These are phyloP conservation scores for Thielaviopsis populi DNA, from an alignment of 2,329 filamentous ascomycete species.

Conservation along the genomic window DNA sequence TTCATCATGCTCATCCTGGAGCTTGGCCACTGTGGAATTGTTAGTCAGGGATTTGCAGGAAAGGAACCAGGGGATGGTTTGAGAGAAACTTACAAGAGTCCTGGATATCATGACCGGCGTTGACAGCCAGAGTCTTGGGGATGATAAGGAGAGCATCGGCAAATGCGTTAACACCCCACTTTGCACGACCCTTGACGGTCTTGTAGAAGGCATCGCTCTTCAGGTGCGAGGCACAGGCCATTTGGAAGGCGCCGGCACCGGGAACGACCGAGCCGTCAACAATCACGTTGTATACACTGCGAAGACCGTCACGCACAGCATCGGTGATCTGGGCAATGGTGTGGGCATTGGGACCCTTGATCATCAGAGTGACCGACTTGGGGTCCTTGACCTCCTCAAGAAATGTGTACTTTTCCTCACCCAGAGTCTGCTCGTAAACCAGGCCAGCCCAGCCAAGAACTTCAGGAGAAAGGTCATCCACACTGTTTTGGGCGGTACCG, in stretches of 20 bases:
- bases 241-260: slow-evolving; percentile 88
- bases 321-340: slow-evolving; percentile 96
- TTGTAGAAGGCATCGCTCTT: slow-evolving; percentile 75
- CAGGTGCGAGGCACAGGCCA: slow-evolving; percentile 77
- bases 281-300: slow-evolving; percentile 98
- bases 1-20: slow-evolving; percentile 75
- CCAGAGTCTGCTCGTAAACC: slow-evolving; percentile 93
- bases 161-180: slow-evolving; percentile 89
- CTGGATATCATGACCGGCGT: slow-evolving; percentile 92
- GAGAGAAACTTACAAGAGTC: slow-evolving; percentile 57
- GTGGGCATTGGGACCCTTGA: slow-evolving; percentile 95
- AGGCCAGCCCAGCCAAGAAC: slow-evolving; percentile 89
- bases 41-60: slow-evolving; percentile 15
- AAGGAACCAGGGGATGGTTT: slow-evolving; percentile 7
- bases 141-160: slow-evolving; percentile 90
- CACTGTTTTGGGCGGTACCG: slow-evolving; percentile 83
- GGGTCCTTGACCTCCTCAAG: slow-evolving; percentile 97
- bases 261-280: slow-evolving; percentile 95
- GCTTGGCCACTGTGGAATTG: slow-evolving; percentile 49
- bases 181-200: slow-evolving; percentile 93
- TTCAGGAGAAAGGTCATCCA: slow-evolving; percentile 78
- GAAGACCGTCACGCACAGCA: slow-evolving; percentile 83
- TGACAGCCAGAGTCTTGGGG: slow-evolving; percentile 91
- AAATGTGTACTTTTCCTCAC: slow-evolving; percentile 98
- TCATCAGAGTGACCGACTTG: slow-evolving; percentile 92